phyloP scores from a whole-genome alignment of 2,329 filamentous ascomycete species.

The Talaromyces sp. region DNA sequence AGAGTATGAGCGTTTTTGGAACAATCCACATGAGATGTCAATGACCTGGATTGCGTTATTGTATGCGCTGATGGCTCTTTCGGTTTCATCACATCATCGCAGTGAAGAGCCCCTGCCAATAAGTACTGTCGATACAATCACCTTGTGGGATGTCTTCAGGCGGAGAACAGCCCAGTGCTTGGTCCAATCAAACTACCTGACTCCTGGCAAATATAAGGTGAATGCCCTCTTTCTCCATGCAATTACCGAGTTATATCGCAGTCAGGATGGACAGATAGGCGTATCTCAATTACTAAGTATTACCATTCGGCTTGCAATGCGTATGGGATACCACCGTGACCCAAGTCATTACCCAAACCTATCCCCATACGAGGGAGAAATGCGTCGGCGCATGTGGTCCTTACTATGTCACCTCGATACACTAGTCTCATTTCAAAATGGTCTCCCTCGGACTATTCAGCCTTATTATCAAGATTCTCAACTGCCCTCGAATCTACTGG shows the following conservation, averaged over 20 bases:
- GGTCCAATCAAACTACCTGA: conserved; percentile 37
- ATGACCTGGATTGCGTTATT: conserved; percentile 36
- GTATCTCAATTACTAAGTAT: conserved; percentile 59
- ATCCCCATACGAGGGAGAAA: conserved; percentile 60
- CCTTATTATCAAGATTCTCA: conserved; percentile 63
- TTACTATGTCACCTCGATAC: conserved; percentile 59
- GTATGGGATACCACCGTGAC: conserved; percentile 65
- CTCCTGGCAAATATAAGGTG: conserved; percentile 35
- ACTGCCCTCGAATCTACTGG: conserved; percentile 61
- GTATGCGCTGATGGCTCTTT: conserved; percentile 32
- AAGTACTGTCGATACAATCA: conserved; percentile 16
- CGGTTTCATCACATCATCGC: conserved; percentile 29
- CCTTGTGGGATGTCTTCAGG: conserved; percentile 50
- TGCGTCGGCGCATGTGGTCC: conserved; percentile 48
- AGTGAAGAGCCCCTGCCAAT: conserved; percentile 28
- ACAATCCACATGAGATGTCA: conserved; percentile 27
- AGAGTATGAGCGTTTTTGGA: conserved; percentile 40
- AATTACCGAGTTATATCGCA: conserved; percentile 34
- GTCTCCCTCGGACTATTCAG: conserved; percentile 64
- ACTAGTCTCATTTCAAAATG: conserved; percentile 65
- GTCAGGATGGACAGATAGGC: conserved; percentile 49
- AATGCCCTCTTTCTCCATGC: conserved; percentile 36
- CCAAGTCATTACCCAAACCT: conserved; percentile 57
- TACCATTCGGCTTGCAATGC: conserved; percentile 62
- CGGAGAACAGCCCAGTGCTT: conserved; percentile 45